Evolutionary conservation across 1,284 basidiomycete species (phyloP), one percentile per base, ranked within the genome.

Genomic region (Pyrrhoderma lamaoense): DNA sequence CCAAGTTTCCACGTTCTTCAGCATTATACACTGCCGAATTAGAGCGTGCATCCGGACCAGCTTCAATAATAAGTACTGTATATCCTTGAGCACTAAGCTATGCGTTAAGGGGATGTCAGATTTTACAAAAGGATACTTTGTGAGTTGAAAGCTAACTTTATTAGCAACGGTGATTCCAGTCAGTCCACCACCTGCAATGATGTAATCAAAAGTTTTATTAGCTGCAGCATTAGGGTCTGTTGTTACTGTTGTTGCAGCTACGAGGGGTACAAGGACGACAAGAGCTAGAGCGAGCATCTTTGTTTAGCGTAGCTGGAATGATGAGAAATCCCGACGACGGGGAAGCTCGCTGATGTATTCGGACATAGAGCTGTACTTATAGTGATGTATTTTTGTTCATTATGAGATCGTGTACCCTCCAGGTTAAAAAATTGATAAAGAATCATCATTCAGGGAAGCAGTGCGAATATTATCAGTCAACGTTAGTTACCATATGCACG

Each of bases 171-270:
- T 68, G 8, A 72, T 57, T 3, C 75, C 75, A 0, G 68, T 65
- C 1, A 73, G 66, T 1, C 75, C 74, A 46, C 73, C 74, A 14
- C 75, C 74, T 5, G 69, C 69, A 52, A 76, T 67, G 49, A 76
- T 64, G 58, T 76, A 76, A 64, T 76, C 74, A 57, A 63, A 70
- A 1, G 63, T 55, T 42, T 53, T 34, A 21, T 53, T 45, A 3
- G 45, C 47, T 9, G 47, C 46, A 35, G 36, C 51, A 8, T 36
- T 21, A 16, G 45, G 22, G 19, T 52, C 51, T 16, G 51, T 22
- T 11, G 51, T 52, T 38, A 52, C 47, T 25, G 34, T 43, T 21
- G 51, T 47, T 9, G 42, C 49, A 31, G 49, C 42, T 7, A 37
- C 43, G 8, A 25, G 35, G 3, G 34, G 11, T 5, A 43, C 49